phyloP scores from a whole-genome alignment of 1,284 basidiomycete genomes.

The Ustilago sp. region DNA sequence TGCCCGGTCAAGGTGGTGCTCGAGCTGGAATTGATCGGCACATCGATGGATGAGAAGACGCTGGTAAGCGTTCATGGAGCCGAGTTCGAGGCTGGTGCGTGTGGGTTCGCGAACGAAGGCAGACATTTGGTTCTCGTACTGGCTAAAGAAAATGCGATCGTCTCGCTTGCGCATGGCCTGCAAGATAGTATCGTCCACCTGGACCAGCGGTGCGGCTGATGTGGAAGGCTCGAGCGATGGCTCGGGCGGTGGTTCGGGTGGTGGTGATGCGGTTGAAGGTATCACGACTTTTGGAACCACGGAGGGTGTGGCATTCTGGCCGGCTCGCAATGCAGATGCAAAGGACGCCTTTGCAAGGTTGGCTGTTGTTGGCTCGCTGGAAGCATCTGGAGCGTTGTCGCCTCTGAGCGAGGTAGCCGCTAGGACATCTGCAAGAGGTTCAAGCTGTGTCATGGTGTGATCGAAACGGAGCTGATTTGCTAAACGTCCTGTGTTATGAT shows the following conservation, averaged over 20 bases:
- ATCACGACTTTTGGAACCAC: constrained; percentile 3
- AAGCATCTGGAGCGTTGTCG: neutral
- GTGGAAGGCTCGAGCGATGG: neutral
- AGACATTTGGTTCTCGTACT: constrained; percentile 55
- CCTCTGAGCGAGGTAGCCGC: constrained; percentile 15
- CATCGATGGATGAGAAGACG: constrained; percentile 54
- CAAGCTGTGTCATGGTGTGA: constrained; percentile 31
- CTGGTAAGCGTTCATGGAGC: constrained; percentile 61
- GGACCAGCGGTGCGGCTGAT: neutral
- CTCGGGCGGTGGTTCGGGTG: neutral
- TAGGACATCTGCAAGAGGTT: constrained; percentile 18
- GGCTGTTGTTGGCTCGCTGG: neutral
- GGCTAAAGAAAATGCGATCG: constrained; percentile 58
- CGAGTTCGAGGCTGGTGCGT: constrained; percentile 41
- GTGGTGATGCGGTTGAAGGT: neutral
- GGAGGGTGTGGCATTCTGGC: constrained; percentile 1
- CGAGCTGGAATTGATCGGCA: constrained; percentile 54
- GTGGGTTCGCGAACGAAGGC: constrained; percentile 32
- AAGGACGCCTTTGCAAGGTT: constrained; percentile 21
- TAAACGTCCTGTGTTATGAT: neutral
- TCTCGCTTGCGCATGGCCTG: constrained; percentile 52
- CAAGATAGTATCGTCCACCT: constrained; percentile 49
- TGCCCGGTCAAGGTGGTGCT: constrained; percentile 44
- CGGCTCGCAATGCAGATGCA: constrained; percentile 28
- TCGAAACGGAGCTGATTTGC: neutral